Evolutionary conservation across 2,329 filamentous ascomycete genomes (phyloP), one percentile per base, ranked within the genome.

Genomic region (Xylaria sp.): DNA sequence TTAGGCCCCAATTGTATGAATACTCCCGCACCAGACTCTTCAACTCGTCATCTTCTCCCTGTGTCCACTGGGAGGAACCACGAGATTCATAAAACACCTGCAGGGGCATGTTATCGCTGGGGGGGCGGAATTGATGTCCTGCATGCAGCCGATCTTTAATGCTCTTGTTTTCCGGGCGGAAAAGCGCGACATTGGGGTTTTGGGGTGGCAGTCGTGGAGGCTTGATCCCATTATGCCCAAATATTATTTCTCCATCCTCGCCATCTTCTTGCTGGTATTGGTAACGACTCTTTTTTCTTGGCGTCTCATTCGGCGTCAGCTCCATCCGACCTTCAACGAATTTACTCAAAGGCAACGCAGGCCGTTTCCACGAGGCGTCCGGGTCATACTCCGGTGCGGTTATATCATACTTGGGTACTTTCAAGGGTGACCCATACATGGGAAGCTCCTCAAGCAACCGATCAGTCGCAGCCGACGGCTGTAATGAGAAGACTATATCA

Each of bases 1-100:
- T 97, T 5, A 99, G 85, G 3, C 94, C 97, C 96, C 96, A 99
- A 75, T 99, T 99, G 83, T 97, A 98, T 0, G 93, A 93, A 77
- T 96, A 97, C 71, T 98, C 93, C 74, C 93, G 92, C 20, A 97
- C 96, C 48, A 97, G 85, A 54, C 86, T 87, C 63, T 93, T 90
- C 6, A 99, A 84, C 79, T 97, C 93, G 74, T 98, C 94, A 73
- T 99, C 96, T 78, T 99, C 96, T 2, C 91, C 85, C 77, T 89
- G 87, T 0, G 93, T 93, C 96, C 96, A 99, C 76, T 97, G 94
- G 3, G 96, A 98, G 1, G 94, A 90, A 62, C 87, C 89, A 46
- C 96, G 88, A 70, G 88, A 91, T 79, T 99, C 95, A 76, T 97
- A 98, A 81, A 98, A 99, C 61, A 87, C 89, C 73, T 95, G 92